Percentiles rank a stretch among this genome's conserved stretches.
Evolutionary conservation across 163 green algal genomes (phyloP).

Genomic region (Scenedesmus sp.): DNA sequence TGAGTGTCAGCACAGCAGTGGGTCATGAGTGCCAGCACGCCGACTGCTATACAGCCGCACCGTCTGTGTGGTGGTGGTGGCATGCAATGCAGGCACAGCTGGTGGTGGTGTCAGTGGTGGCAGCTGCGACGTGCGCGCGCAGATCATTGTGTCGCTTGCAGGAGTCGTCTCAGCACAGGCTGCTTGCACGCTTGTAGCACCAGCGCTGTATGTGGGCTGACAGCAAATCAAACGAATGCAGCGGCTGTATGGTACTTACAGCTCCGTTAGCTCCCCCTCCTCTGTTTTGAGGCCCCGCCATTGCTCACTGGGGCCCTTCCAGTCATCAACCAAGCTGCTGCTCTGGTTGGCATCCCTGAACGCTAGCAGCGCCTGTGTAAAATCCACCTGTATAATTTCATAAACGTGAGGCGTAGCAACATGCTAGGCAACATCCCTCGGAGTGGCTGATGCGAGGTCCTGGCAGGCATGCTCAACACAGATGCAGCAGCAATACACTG

Average conservation of each 20-base stretch:
- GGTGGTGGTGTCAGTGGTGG: no score
- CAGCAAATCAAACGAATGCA: no score
- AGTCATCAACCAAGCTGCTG: slow-evolving; percentile 43
- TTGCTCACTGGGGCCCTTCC: background rate
- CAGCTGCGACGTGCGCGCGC: no score
- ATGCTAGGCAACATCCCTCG: background rate
- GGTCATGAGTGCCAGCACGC: background rate
- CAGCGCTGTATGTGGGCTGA: no score
- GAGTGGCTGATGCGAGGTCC: background rate
- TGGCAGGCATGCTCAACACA: background rate
- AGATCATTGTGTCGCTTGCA: background rate
- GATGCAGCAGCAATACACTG: background rate
- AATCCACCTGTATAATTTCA: background rate
- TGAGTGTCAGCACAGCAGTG: background rate
- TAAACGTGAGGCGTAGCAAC: no score
- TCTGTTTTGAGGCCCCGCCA: slow-evolving; percentile 55
- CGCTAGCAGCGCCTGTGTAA: slow-evolving; percentile 16
- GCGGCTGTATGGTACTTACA: no score
- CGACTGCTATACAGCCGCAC: no score
- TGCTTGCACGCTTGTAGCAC: no score
- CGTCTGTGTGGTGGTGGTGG: no score
- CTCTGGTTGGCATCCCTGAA: slow-evolving; percentile 29
- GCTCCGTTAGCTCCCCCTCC: slow-evolving; percentile 54
- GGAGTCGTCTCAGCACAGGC: background rate
- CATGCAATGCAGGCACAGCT: no score